Evolutionary conservation across 2,329 filamentous ascomycete species (phyloP).

Genomic region (Hymenoscyphus fraxineus): DNA sequence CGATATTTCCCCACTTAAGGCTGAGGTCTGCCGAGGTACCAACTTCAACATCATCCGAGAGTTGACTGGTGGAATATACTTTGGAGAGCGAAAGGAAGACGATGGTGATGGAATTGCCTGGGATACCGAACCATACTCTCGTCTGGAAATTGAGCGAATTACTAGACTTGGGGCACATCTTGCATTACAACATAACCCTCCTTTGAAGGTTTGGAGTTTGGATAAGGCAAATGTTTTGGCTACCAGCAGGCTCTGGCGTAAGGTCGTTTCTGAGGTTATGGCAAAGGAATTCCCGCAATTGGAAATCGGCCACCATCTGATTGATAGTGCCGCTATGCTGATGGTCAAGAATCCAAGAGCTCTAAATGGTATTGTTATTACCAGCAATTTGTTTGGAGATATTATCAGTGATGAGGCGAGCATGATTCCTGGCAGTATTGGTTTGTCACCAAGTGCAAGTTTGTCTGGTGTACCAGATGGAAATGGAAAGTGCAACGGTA

Average conservation of each 20-base stretch:
- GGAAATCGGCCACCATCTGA: constrained; percentile 81
- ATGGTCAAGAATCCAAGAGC: constrained; percentile 90
- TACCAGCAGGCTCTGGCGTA: constrained; percentile 84
- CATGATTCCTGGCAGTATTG: constrained; percentile 87
- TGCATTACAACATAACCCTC: constrained; percentile 71
- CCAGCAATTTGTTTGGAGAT: constrained; percentile 92
- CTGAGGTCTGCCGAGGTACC: constrained; percentile 76
- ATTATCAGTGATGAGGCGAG: constrained; percentile 95
- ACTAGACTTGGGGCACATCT: constrained; percentile 77
- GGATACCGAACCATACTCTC: constrained; percentile 85
- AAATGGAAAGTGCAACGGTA: constrained; percentile 80
- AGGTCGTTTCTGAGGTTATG: constrained; percentile 81
- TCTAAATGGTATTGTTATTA: constrained; percentile 87
- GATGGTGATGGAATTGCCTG: constrained; percentile 70
- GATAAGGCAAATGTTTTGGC: constrained; percentile 98
- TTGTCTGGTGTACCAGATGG: constrained; percentile 83
- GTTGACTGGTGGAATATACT: constrained; percentile 91
- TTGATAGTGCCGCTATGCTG: constrained; percentile 95
- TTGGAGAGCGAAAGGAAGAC: constrained; percentile 80
- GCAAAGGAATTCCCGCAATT: constrained; percentile 84
- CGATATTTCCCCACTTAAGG: constrained; percentile 81
- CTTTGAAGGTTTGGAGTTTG: constrained; percentile 75
- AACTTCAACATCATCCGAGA: constrained; percentile 93
- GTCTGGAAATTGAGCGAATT: constrained; percentile 82
- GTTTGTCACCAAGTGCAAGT: constrained; percentile 82